These are phyloP conservation scores for Euphrasia confusa DNA, from an alignment of 257 asterid genomes.

Conservation along the genomic window DNA sequence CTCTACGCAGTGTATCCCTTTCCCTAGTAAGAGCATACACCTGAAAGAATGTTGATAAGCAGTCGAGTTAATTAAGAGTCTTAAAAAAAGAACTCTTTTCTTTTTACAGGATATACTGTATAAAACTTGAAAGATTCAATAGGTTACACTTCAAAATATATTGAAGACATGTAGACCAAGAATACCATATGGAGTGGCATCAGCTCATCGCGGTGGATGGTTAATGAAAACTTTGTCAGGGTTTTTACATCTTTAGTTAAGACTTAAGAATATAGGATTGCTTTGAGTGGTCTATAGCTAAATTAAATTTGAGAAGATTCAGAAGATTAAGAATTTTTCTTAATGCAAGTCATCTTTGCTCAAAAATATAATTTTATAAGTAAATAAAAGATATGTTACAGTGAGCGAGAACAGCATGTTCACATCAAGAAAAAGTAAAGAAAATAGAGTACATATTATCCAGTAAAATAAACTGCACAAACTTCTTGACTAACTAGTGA, in stretches of 20 bases:
- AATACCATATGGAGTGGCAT: no score
- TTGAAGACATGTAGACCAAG: no score
- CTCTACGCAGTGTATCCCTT: constrained; percentile 90
- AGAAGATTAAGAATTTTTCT: no score
- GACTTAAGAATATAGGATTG: background rate
- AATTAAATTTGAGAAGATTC: background rate
- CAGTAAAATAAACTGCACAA: constrained; percentile 11
- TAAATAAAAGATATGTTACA: no score
- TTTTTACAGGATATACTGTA: background rate
- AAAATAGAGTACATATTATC: background rate
- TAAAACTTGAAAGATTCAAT: background rate
- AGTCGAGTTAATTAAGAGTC: background rate
- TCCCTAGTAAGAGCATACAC: constrained; percentile 84
- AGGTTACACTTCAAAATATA: background rate
- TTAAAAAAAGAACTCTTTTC: background rate
- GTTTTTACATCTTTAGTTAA: background rate
- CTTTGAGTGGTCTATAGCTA: background rate
- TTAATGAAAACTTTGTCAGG: background rate
- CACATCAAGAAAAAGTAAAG: no score
- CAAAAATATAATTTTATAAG: no score
- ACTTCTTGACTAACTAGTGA: constrained; percentile 18
- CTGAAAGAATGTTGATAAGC: constrained; percentile 39
- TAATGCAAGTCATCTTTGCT: no score
- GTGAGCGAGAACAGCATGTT: no score
- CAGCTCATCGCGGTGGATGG: no score